Conservation (phyloP, 2,329 filamentous ascomycete species). For the Byssothecium circinans region DNA sequence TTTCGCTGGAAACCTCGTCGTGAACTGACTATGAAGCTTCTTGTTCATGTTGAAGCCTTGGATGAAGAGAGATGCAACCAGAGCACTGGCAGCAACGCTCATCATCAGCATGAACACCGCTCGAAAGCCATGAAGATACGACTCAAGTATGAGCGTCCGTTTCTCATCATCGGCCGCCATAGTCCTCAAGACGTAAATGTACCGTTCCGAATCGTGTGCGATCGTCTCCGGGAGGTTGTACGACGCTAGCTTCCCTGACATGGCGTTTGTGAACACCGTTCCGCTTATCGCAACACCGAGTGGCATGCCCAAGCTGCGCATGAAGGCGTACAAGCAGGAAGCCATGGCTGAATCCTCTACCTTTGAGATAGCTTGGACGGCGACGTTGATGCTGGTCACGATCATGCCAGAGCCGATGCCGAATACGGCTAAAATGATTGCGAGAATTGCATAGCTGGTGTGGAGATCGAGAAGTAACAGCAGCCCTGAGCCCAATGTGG, state of each 20-base stretch:
- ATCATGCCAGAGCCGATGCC: conserved; percentile 50
- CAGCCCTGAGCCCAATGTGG: conserved; percentile 41
- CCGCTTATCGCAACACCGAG: conserved; percentile 45
- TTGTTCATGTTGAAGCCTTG: conserved; percentile 36
- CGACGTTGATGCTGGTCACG: conserved; percentile 45
- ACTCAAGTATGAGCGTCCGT: conserved; percentile 21
- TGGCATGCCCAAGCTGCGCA: conserved; percentile 49
- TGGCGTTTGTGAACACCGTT: conserved; percentile 47
- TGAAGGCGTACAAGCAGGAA: conserved; percentile 43
- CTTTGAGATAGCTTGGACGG: conserved; percentile 42
- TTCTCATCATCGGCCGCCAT: conserved; percentile 19
- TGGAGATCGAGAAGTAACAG: conserved; percentile 40
- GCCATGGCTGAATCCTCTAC: conserved; percentile 39
- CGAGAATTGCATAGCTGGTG: conserved; percentile 41
- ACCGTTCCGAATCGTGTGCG: conserved; percentile 34
- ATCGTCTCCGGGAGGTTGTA: conserved; percentile 23
- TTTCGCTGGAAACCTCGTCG: conserved; percentile 11
- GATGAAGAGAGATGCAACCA: conserved; percentile 30
- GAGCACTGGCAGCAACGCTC: conserved; percentile 23
- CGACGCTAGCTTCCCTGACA: conserved; percentile 32
- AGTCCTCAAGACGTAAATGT: conserved; percentile 21
- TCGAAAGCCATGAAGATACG: conserved; percentile 31
- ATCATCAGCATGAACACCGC: conserved; percentile 29
- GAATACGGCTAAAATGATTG: conserved; percentile 41
- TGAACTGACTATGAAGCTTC: conserved; percentile 22